phyloP scores from a whole-genome alignment of 2,329 filamentous ascomycete species.

The Ophioceras dolichostomum region DNA sequence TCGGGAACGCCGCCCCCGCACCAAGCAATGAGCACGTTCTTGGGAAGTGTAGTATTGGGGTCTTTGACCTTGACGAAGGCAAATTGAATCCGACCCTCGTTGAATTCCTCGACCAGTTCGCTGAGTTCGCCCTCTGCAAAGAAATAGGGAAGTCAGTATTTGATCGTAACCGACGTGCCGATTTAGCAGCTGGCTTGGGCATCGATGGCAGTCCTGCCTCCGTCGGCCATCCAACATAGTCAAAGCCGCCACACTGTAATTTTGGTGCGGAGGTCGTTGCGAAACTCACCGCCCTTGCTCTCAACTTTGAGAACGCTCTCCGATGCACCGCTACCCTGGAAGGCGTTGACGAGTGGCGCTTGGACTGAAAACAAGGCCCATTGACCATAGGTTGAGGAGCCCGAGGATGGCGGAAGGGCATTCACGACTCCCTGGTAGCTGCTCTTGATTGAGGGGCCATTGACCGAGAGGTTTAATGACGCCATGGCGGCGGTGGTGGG shows the following conservation, averaged over 20 bases:
- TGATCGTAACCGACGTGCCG: background rate
- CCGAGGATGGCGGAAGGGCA: conserved; percentile 34
- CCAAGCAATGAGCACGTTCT: conserved; percentile 90
- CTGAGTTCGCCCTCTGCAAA: conserved; percentile 82
- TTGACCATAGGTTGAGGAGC: conserved; percentile 73
- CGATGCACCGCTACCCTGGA: conserved; percentile 75
- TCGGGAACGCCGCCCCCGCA: conserved; percentile 98
- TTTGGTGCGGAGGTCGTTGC: background rate
- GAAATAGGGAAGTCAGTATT: no score
- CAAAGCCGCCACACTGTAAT: background rate
- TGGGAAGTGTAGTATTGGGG: conserved; percentile 77
- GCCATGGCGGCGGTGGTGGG: conserved; percentile 41
- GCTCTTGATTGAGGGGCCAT: conserved; percentile 74
- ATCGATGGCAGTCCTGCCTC: no score
- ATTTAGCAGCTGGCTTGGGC: conserved; percentile 7
- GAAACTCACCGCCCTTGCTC: conserved; percentile 61
- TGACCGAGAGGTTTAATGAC: conserved; percentile 66
- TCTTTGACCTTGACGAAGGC: conserved; percentile 96
- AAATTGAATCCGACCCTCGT: conserved; percentile 91
- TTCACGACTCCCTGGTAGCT: conserved; percentile 54
- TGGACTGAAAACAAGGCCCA: conserved; percentile 94
- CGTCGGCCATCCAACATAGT: background rate
- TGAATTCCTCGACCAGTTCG: conserved; percentile 91
- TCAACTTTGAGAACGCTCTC: conserved; percentile 95
- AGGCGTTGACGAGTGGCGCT: conserved; percentile 83